Percentiles rank a stretch among this genome's conserved stretches.
These are phyloP conservation scores for Populus pruinosa DNA, from an alignment of 345 rosid genomes.

Conservation along the genomic window DNA sequence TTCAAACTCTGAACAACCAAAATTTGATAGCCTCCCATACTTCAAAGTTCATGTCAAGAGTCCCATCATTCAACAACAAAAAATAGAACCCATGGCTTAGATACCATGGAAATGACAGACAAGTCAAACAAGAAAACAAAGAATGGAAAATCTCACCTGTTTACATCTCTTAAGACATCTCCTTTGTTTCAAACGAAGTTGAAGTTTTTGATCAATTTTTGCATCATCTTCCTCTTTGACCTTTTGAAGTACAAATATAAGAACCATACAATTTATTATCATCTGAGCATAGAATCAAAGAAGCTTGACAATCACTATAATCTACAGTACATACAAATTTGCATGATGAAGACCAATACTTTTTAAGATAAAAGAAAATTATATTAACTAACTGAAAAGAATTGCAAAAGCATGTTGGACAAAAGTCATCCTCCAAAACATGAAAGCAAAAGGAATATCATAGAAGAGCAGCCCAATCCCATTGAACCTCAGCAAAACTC, in stretches of 20 bases:
- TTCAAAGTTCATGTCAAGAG: not conserved
- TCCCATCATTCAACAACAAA: not conserved
- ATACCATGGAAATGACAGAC: not conserved
- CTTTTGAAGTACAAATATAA: conserved; percentile 36
- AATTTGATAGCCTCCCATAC: not conserved
- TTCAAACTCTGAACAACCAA: not conserved
- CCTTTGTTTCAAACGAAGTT: conserved; percentile 66
- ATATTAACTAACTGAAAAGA: not conserved
- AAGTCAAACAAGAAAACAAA: conserved; percentile 4
- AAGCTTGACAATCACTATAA: conserved; percentile 12
- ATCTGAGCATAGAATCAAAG: not conserved
- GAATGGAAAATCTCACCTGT: conserved; percentile 47
- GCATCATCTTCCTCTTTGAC: conserved; percentile 98
- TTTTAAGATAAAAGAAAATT: not conserved
- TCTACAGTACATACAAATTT: not conserved
- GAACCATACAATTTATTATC: conserved; percentile 2
- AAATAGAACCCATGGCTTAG: not conserved
- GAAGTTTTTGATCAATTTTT: conserved; percentile 71
- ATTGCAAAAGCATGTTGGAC: not conserved
- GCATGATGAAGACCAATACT: not conserved
- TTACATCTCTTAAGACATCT: conserved; percentile 52
- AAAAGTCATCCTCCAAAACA: not conserved
- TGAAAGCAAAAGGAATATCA: not conserved
- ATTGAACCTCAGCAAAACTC: not conserved
- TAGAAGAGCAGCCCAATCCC: not conserved